phyloP scores from a whole-genome alignment of 306 rosid species.

The Vigna unguiculata region DNA sequence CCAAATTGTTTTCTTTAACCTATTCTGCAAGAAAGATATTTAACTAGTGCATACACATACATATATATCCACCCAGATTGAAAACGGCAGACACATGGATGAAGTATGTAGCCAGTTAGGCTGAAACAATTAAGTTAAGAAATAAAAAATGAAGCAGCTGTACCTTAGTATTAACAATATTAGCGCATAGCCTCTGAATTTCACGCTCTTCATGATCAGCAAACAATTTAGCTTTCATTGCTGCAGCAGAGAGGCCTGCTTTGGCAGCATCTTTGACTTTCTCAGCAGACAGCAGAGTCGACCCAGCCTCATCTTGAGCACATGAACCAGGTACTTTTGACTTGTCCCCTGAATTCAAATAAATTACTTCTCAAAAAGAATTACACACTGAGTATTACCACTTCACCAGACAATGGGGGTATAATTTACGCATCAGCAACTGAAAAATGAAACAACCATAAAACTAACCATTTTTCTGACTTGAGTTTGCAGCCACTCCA shows the following conservation, averaged over 20 bases:
- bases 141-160: background rate
- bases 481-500: conserved; percentile 2
- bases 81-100: background rate
- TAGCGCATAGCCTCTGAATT: conserved; percentile 14
- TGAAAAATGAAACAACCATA: background rate
- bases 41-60: background rate
- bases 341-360: conserved; percentile 7
- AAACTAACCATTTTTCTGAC: background rate
- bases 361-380: background rate
- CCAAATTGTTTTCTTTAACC: background rate
- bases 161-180: conserved; percentile 15
- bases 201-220: conserved; percentile 29
- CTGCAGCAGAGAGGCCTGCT: conserved; percentile 22
- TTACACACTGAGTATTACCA: background rate
- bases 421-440: background rate
- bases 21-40: background rate
- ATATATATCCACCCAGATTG: background rate
- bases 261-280: conserved; percentile 17
- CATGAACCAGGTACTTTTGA: background rate
- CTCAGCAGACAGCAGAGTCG: background rate
- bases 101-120: background rate
- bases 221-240: conserved; percentile 17
- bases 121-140: background rate
- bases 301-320: background rate
- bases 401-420: background rate